Evolutionary conservation across 305 asterid genomes (phyloP).

Genomic region (Solanum aculeatissimum): DNA sequence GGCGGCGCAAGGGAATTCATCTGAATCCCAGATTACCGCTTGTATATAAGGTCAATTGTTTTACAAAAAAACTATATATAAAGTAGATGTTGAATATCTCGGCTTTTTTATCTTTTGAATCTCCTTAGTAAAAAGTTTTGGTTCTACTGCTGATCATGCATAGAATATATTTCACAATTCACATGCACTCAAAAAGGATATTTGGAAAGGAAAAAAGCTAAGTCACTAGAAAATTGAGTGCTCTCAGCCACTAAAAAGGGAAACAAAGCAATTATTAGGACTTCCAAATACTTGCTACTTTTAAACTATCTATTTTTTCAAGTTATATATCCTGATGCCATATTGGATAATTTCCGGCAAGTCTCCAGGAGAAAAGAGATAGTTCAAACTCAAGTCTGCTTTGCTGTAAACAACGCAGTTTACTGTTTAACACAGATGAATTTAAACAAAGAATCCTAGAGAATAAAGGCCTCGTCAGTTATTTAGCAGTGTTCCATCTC

Average conservation of each 20-base stretch:
- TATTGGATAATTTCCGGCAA: background rate
- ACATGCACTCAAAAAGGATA: background rate
- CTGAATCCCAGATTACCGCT: background rate
- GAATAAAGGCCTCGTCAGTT: background rate
- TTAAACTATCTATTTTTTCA: background rate
- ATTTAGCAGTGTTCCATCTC: background rate
- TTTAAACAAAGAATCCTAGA: background rate
- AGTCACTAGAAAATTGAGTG: too few species aligned
- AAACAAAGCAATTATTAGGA: background rate
- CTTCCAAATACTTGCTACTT: background rate
- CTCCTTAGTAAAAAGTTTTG: background rate
- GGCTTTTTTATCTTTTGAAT: background rate
- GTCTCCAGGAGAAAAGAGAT: background rate
- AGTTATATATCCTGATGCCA: background rate
- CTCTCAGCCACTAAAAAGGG: too few species aligned
- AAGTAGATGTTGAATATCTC: background rate
- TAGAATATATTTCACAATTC: background rate
- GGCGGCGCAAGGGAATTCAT: background rate
- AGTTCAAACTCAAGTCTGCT: background rate
- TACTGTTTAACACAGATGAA: background rate
- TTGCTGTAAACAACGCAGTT: background rate
- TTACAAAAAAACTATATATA: background rate
- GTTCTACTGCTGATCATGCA: background rate
- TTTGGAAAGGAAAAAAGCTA: background rate
- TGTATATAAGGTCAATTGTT: background rate